A percentile compares a stretch with the other conserved stretches of the same genome.
These are phyloP conservation scores for Mortierella hygrophila DNA, from an alignment of 192 early-diverging fungal genomes.

Conservation along the genomic window DNA sequence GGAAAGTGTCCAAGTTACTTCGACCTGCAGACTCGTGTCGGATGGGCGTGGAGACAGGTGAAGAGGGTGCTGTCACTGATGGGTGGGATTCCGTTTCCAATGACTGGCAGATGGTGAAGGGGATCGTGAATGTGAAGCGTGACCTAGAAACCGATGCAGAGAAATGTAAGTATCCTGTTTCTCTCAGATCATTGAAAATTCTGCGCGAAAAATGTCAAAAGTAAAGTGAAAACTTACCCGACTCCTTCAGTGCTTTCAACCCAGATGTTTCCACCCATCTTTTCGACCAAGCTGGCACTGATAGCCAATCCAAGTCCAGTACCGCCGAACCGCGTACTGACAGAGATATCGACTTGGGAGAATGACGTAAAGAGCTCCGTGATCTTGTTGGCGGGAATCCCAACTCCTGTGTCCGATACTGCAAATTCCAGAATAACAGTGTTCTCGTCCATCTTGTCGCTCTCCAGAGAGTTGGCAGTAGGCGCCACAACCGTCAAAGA, in stretches of 20 bases:
- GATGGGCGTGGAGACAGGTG: conserved; percentile 15
- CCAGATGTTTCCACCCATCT: conserved; percentile 77
- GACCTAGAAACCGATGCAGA: conserved; percentile 9
- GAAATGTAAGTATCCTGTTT: background rate
- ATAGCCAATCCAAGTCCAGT: conserved; percentile 79
- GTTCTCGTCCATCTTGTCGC: conserved; percentile 40
- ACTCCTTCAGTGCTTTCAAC: conserved; percentile 70
- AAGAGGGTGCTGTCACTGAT: conserved; percentile 40
- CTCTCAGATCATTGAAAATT: background rate
- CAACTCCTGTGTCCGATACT: conserved; percentile 51
- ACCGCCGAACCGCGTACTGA: conserved; percentile 67
- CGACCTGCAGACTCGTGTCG: background rate
- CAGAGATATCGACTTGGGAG: conserved; percentile 74
- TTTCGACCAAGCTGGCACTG: conserved; percentile 68
- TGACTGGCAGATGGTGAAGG: conserved; percentile 48
- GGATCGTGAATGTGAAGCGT: conserved; percentile 52
- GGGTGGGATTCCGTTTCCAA: conserved; percentile 38
- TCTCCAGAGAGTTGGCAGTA: conserved; percentile 41
- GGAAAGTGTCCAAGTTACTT: background rate
- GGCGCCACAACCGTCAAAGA: conserved; percentile 49
- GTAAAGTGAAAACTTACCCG: conserved; percentile 59
- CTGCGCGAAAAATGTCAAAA: background rate
- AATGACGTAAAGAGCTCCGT: conserved; percentile 72
- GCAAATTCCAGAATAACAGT: conserved; percentile 53
- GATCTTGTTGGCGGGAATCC: conserved; percentile 54